Evolutionary conservation across 768 basidiomycete genomes (phyloP).

Genomic region (Chalciporus piperatus): DNA sequence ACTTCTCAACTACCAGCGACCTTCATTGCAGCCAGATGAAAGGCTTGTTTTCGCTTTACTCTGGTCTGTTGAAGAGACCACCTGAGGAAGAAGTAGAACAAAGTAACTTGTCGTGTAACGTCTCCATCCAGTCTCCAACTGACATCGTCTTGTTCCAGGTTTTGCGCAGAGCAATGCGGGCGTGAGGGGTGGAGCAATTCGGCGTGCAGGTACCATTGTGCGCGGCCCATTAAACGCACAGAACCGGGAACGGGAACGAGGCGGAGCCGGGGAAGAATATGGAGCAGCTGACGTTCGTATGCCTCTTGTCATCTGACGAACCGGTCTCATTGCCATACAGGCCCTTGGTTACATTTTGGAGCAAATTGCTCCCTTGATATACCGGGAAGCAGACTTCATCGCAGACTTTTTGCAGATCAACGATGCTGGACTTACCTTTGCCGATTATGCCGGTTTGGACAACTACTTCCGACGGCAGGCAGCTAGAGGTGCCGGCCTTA

Average conservation of each 20-base stretch:
- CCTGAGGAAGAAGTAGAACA: slow-evolving; percentile 74
- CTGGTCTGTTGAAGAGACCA: slow-evolving; percentile 59
- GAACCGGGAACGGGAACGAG: slow-evolving; percentile 45
- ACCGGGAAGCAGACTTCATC: slow-evolving; percentile 84
- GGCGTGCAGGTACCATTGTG: slow-evolving; percentile 83
- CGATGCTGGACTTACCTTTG: slow-evolving; percentile 84
- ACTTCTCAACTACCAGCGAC: slow-evolving; percentile 84
- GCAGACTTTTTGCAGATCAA: slow-evolving; percentile 92
- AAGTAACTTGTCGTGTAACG: slow-evolving; percentile 39
- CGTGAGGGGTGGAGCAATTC: slow-evolving; percentile 57
- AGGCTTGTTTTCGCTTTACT: slow-evolving; percentile 58
- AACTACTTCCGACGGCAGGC: slow-evolving; percentile 94
- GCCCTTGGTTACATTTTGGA: slow-evolving; percentile 73
- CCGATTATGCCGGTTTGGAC: slow-evolving; percentile 92
- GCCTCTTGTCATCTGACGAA: not conserved
- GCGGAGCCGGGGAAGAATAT: slow-evolving; percentile 57
- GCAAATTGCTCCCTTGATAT: slow-evolving; percentile 72
- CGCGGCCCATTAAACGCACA: slow-evolving; percentile 65
- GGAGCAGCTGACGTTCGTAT: slow-evolving; percentile 66
- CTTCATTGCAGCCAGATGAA: slow-evolving; percentile 82
- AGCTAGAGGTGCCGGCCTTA: slow-evolving; percentile 64
- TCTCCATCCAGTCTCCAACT: not conserved
- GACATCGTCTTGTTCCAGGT: slow-evolving; percentile 33
- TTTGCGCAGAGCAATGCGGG: slow-evolving; percentile 37
- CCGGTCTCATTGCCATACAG: slow-evolving; percentile 37